Conservation (phyloP, 306 rosid species). For the Trichosanthes cucumerina region DNA sequence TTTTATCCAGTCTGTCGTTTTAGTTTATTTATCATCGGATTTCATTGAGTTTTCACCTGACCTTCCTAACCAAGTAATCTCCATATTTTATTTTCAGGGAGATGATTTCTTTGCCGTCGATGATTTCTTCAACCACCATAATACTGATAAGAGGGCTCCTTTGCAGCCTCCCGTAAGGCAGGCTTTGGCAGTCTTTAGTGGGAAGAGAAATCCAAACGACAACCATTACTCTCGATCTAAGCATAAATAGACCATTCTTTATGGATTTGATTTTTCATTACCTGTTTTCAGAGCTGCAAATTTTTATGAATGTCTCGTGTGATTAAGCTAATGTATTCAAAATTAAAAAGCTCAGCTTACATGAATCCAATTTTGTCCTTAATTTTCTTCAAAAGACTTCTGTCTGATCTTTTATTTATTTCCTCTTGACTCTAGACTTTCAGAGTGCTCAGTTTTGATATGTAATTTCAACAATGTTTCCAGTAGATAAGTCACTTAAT, state of each 20-base stretch:
- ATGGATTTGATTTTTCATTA: neutral
- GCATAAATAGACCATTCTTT: constrained; percentile 23
- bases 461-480: neutral
- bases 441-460: neutral
- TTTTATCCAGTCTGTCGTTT: neutral
- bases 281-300: neutral
- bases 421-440: neutral
- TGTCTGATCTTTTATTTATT: neutral
- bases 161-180: constrained; percentile 83
- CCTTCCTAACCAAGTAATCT: neutral
- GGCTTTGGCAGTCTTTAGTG: constrained; percentile 60
- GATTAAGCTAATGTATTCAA: neutral
- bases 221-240: constrained; percentile 66
- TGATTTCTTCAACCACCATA: constrained; percentile 50
- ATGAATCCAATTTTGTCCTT: neutral
- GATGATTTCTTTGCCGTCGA: constrained; percentile 46
- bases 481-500: neutral
- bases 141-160: constrained; percentile 52
- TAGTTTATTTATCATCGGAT: neutral
- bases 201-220: constrained; percentile 89
- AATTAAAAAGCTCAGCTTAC: neutral
- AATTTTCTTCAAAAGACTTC: neutral
- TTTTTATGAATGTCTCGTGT: neutral
- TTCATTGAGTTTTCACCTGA: neutral
- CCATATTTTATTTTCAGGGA: constrained; percentile 31